Evolutionary conservation across 2,329 filamentous ascomycete genomes (phyloP).

Genomic region (Pseudogymnoascus sp.): DNA sequence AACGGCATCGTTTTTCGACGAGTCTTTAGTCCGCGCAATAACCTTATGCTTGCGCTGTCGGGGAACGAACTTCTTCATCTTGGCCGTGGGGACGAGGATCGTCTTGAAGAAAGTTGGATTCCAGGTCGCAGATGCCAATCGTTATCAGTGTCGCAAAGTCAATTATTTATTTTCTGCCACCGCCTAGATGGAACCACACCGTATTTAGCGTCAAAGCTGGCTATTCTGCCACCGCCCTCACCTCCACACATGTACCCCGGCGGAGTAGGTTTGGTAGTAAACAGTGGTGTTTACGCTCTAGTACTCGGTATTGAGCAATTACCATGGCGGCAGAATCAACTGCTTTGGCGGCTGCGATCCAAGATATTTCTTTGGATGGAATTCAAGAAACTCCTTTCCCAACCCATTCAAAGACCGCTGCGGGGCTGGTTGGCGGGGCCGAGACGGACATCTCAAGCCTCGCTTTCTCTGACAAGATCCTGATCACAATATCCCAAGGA

Average conservation of each 20-base stretch:
- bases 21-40: constrained; percentile 51
- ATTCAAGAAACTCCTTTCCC: constrained; percentile 22
- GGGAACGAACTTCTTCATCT: constrained; percentile 45
- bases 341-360: neutral
- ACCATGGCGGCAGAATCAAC: neutral
- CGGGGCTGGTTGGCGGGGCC: constrained; percentile 56
- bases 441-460: constrained; percentile 64
- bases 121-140: constrained; percentile 1
- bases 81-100: constrained; percentile 5
- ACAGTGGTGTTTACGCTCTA: neutral
- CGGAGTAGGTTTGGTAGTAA: neutral
- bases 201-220: neutral
- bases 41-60: constrained; percentile 61
- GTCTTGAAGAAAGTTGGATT: constrained; percentile 3
- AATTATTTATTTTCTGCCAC: constrained; percentile 8
- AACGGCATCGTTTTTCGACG: constrained; percentile 31
- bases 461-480: constrained; percentile 79
- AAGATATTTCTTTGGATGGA: constrained; percentile 10
- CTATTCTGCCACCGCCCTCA: constrained; percentile 9
- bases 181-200: neutral
- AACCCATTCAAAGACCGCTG: constrained; percentile 28
- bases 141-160: constrained; percentile 9
- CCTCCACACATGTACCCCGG: constrained; percentile 3
- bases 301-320: neutral
- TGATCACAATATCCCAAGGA: constrained; percentile 80